Percentiles rank a stretch among this genome's conserved stretches.
These are phyloP conservation scores for Starmerella riodocensis DNA, from an alignment of 805 yeast species.

Conservation along the genomic window DNA sequence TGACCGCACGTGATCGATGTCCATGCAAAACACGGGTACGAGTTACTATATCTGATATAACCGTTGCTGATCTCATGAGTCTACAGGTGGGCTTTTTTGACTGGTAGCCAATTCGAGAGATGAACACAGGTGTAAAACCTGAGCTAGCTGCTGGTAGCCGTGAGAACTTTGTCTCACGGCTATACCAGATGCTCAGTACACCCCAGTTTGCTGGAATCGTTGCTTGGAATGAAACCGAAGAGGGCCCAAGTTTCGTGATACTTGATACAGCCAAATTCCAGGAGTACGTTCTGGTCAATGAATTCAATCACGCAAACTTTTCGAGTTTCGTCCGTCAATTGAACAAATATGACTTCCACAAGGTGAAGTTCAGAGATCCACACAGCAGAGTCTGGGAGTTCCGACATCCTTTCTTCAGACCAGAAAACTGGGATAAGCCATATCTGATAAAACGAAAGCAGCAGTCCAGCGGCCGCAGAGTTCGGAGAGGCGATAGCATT, in stretches of 20 bases:
- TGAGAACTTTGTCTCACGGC: constrained; percentile 22
- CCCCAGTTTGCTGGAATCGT: constrained; percentile 64
- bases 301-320: constrained; percentile 89
- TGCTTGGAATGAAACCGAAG: constrained; percentile 53
- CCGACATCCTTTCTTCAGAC: constrained; percentile 75
- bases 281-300: constrained; percentile 57
- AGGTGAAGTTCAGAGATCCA: constrained; percentile 50
- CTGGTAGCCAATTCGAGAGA: no score
- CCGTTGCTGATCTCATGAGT: no score
- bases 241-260: constrained; percentile 81
- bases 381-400: constrained; percentile 58
- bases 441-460: constrained; percentile 73
- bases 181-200: constrained; percentile 70
- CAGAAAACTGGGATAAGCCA: constrained; percentile 61
- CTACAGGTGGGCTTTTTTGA: no score
- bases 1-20: constrained; percentile 3
- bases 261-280: constrained; percentile 36
- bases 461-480: constrained; percentile 15
- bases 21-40: no score
- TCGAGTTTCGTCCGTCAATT: constrained; percentile 90
- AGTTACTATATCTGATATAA: no score
- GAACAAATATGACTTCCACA: constrained; percentile 95
- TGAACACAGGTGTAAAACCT: neutral
- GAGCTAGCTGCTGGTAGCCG: constrained; percentile 5
- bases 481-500: constrained; percentile 7